A percentile compares a stretch with the other conserved stretches of the same genome.
These are phyloP conservation scores for Neoboletus brunneissimus DNA, from an alignment of 768 basidiomycete genomes.

Conservation along the genomic window DNA sequence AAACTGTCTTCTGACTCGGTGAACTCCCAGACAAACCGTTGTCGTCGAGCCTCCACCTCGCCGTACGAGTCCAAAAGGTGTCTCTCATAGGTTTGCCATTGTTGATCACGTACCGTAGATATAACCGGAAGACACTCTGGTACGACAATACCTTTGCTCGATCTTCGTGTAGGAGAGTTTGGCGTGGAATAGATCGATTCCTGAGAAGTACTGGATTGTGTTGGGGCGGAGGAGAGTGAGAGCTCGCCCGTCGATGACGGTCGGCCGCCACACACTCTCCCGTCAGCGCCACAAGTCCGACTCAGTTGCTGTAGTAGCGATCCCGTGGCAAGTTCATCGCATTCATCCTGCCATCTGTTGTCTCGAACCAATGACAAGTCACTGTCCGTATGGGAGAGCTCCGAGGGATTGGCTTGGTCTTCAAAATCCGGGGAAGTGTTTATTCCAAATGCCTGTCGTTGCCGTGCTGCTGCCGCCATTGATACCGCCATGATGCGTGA, in stretches of 20 bases:
- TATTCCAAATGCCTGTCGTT: constrained; percentile 53
- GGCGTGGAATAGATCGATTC: constrained; percentile 27
- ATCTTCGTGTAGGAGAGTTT: constrained; percentile 12
- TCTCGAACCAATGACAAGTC: constrained; percentile 44
- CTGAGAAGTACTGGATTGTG: constrained; percentile 19
- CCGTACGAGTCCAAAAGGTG: constrained; percentile 37
- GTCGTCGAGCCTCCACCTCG: constrained; percentile 54
- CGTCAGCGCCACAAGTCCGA: background rate
- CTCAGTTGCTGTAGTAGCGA: constrained; percentile 27
- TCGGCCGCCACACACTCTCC: background rate
- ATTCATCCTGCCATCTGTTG: constrained; percentile 40
- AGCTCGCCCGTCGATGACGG: constrained; percentile 6
- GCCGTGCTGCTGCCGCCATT: constrained; percentile 40
- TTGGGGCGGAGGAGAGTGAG: constrained; percentile 13
- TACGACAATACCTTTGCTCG: constrained; percentile 5
- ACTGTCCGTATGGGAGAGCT: constrained; percentile 42
- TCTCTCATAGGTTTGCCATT: constrained; percentile 24
- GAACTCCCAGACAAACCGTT: constrained; percentile 67
- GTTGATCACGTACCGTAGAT: constrained; percentile 14
- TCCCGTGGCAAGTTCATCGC: constrained; percentile 27
- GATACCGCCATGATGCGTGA: constrained; percentile 28
- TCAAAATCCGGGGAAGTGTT: constrained; percentile 36
- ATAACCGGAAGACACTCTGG: constrained; percentile 8
- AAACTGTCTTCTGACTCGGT: constrained; percentile 67
- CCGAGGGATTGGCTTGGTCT: background rate